Percentiles rank a stretch among this genome's conserved stretches.
Conservation (phyloP, 2,329 filamentous ascomycete genomes). For the Colletotrichum lini region DNA sequence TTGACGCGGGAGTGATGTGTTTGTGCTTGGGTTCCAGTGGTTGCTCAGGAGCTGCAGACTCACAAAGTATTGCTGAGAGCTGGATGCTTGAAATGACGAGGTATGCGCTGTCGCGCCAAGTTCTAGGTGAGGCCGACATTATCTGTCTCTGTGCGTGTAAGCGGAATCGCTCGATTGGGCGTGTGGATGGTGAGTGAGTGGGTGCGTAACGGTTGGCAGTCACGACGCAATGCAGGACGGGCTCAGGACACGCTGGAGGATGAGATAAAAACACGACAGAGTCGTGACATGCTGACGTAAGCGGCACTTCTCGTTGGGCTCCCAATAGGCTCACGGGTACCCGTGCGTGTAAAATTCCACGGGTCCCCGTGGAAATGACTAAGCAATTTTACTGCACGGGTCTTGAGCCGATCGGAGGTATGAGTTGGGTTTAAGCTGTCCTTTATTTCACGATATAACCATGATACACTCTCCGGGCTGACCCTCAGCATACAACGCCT, state of each 20-base stretch:
- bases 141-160: rapidly evolving
- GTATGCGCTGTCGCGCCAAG: conserved; percentile 53
- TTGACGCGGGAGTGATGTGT: neutral
- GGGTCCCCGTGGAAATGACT: no score
- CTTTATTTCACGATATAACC: no score
- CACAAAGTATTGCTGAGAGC: conserved; percentile 44
- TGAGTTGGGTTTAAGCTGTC: no score
- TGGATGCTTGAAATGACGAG: conserved; percentile 52
- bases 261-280: neutral
- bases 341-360: no score
- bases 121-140: conserved; percentile 36
- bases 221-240: no score
- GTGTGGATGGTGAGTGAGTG: neutral
- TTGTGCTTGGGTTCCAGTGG: neutral
- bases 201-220: neutral
- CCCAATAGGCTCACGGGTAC: no score
- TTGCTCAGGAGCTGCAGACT: neutral
- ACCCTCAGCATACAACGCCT: no score
- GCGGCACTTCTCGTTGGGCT: no score
- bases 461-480: no score
- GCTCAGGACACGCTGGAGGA: neutral
- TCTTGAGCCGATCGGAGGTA: no score
- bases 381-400: no score
- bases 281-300: neutral
- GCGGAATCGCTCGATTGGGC: rapidly evolving